phyloP scores from a whole-genome alignment of 352 stramenopile genomes.

The Phytophthora cajani region DNA sequence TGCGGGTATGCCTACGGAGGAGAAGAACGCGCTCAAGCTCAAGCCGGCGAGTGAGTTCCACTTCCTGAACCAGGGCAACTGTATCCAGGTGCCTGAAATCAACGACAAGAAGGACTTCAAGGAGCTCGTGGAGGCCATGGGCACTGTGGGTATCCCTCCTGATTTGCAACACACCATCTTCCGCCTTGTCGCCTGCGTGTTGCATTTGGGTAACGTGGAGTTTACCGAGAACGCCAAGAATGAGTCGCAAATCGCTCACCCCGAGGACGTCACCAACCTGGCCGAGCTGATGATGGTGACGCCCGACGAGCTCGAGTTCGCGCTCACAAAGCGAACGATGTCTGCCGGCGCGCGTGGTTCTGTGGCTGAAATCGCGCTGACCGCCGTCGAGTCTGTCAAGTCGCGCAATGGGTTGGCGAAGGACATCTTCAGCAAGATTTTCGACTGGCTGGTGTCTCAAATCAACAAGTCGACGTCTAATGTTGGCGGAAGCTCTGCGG shows the following conservation, averaged over 20 bases:
- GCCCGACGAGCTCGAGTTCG: constrained; percentile 83
- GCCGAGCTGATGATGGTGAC: constrained; percentile 90
- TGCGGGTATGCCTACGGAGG: constrained; percentile 69
- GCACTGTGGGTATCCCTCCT: constrained; percentile 87
- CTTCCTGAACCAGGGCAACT: constrained; percentile 95
- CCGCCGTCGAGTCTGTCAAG: constrained; percentile 81
- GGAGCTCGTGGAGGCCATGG: constrained; percentile 93
- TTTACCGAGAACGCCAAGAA: constrained; percentile 90
- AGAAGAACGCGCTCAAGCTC: constrained; percentile 83
- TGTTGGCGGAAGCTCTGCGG: constrained; percentile 37
- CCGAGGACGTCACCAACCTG: constrained; percentile 74
- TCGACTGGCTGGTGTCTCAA: constrained; percentile 95
- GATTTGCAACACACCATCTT: constrained; percentile 96
- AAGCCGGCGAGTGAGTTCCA: constrained; percentile 90
- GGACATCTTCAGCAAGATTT: constrained; percentile 96
- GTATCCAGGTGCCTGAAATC: constrained; percentile 92
- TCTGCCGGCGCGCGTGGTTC: constrained; percentile 83
- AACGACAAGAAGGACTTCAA: constrained; percentile 96
- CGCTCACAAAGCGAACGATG: constrained; percentile 91
- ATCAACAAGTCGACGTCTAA: constrained; percentile 93
- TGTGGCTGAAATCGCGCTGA: constrained; percentile 87
- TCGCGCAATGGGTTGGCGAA: constrained; percentile 96
- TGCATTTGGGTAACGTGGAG: constrained; percentile 98
- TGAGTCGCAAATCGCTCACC: constrained; percentile 71
- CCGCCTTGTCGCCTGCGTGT: constrained; percentile 94